Evolutionary conservation across 2,329 filamentous ascomycete species (phyloP), one percentile per base, ranked within the genome.

Genomic region (Pseudocercospora crystallina): DNA sequence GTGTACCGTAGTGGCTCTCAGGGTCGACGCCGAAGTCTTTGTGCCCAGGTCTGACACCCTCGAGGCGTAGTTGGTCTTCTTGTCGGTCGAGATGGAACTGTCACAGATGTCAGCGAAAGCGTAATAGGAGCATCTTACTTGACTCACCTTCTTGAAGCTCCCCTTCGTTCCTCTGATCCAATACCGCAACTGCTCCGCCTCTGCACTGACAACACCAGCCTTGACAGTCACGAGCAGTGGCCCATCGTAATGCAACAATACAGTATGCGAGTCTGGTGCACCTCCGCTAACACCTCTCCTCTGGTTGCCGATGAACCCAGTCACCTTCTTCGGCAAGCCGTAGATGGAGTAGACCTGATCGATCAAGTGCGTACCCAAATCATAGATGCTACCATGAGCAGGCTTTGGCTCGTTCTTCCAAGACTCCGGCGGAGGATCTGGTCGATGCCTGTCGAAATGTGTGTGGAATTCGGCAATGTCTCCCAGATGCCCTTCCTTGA

Each of bases 391-490:
- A 32, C 86, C 84, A 34, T 85, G 83, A 9, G 84, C 87, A 12
- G 84, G 76, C 13, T 85, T 80, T 29, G 76, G 71, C 47, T 86
- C 68, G 34, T 77, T 80, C 75, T 90, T 90, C 88, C 88, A 92
- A 43, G 73, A 77, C 15, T 60, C 54, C 8, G 61, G 57, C 34
- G 78, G 75, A 34, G 78, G 74, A 29, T 77, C 75, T 11, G 85
- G 76, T 13, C 83, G 80, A 71, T 87, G 85, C 13, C 88, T 82
- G 69, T 92, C 89, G 64, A 91, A 91, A 72, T 91, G 87, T 15
- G 85, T 86, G 69, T 90, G 82, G 64, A 87, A 89, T 71, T 92
- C 87, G 47, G 86, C 79, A 34, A 91, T 72, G n/a, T 87, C 79
- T 47, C 88, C 89, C 3, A 92, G 74, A 0, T 74, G 73, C 33